A percentile compares a stretch with the other conserved stretches of the same genome.
phyloP scores from a whole-genome alignment of 331 rosid species.

The Acacia pycnantha region DNA sequence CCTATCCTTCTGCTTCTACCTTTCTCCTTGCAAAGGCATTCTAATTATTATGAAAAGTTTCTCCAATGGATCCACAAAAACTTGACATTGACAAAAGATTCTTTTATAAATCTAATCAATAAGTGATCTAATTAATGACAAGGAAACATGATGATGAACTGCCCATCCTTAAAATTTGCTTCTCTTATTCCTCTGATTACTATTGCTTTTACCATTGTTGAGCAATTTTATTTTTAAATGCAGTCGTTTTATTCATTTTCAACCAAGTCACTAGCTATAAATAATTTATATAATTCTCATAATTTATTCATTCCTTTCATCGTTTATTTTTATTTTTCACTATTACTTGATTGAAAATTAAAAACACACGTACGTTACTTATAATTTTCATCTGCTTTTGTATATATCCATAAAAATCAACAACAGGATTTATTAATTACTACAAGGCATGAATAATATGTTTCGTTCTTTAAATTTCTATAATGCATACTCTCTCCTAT shows the following conservation, averaged over 20 bases:
- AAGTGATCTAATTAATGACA: not conserved
- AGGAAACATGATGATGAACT: not conserved
- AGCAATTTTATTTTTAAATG: not conserved
- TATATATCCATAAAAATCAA: too few relatives aligned
- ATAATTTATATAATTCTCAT: too few relatives aligned
- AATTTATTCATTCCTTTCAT: too few relatives aligned
- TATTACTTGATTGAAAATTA: too few relatives aligned
- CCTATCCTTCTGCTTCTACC: not conserved
- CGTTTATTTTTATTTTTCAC: too few relatives aligned
- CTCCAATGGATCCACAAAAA: not conserved
- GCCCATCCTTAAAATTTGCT: not conserved
- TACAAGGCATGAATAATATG: too few relatives aligned
- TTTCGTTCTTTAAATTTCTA: too few relatives aligned
- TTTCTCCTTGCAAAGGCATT: not conserved
- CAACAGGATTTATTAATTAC: too few relatives aligned
- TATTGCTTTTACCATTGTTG: not conserved
- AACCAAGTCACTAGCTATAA: not conserved
- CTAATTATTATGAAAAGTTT: not conserved
- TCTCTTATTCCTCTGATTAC: not conserved
- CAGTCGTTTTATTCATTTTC: not conserved
- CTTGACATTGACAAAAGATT: not conserved
- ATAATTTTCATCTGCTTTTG: too few relatives aligned
- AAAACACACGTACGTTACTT: too few relatives aligned
- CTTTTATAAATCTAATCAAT: not conserved
- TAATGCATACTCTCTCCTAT: not conserved